phyloP scores from a whole-genome alignment of 1,284 basidiomycete species.

The Ustilago sp. region DNA sequence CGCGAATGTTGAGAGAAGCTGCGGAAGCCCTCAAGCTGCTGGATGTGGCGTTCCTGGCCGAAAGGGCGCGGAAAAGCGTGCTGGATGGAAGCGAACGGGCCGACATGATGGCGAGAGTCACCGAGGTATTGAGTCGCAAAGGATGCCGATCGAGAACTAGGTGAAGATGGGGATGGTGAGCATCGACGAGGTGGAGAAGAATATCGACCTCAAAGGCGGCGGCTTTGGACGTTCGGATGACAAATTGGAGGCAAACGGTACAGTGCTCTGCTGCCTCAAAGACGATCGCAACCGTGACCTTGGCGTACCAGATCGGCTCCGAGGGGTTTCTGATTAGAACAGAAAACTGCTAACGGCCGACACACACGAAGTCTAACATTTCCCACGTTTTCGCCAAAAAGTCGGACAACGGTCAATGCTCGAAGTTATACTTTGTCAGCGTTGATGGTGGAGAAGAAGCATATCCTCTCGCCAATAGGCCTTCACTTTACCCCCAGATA shows the following conservation, averaged over 20 bases:
- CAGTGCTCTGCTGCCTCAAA: constrained; percentile 9
- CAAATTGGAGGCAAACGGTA: constrained; percentile 35
- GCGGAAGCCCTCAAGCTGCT: constrained; percentile 24
- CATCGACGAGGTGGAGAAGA: constrained; percentile 21
- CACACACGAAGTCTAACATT: constrained; percentile 19
- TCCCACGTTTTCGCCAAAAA: neutral
- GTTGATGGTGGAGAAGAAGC: neutral
- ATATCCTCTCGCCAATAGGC: too few relatives aligned
- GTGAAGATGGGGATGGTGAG: constrained; percentile 7
- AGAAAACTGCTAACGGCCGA: constrained; percentile 19
- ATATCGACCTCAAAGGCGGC: constrained; percentile 1
- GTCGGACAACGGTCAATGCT: constrained; percentile 16
- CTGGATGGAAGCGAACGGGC: constrained; percentile 36
- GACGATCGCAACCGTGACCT: constrained; percentile 29
- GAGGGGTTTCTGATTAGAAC: neutral
- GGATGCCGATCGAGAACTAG: neutral
- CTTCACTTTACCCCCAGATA: too few relatives aligned
- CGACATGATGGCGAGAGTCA: constrained; percentile 28
- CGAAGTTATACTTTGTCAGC: neutral
- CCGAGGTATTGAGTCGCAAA: constrained; percentile 1
- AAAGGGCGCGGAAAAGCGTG: constrained; percentile 37
- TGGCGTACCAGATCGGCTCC: constrained; percentile 33
- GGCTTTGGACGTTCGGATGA: constrained; percentile 26
- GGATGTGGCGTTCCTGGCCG: constrained; percentile 35
- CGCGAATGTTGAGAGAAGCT: constrained; percentile 26